phyloP scores from a whole-genome alignment of 2,329 filamentous ascomycete genomes.

The Aspergillus phoenicis region DNA sequence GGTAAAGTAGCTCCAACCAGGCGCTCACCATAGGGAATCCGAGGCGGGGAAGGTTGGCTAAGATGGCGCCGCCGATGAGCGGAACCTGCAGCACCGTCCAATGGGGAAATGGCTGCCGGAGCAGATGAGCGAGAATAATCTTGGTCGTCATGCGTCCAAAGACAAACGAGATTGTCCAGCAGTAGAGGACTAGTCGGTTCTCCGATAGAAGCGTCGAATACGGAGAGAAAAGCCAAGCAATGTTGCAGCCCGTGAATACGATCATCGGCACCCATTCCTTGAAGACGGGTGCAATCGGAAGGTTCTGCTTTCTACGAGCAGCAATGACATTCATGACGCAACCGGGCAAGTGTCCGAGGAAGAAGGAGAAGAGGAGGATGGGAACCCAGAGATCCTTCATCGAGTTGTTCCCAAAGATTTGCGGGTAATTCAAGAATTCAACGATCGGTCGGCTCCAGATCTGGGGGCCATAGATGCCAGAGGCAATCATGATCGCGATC shows the following conservation, averaged over 20 bases:
- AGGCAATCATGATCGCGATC: constrained; percentile 79
- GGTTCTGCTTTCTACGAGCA: constrained; percentile 70
- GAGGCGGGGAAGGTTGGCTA: constrained; percentile 79
- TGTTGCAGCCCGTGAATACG: constrained; percentile 73
- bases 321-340: constrained; percentile 84
- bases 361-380: constrained; percentile 65
- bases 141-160: constrained; percentile 98
- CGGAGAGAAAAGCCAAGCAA: constrained; percentile 86
- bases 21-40: constrained; percentile 70
- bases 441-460: constrained; percentile 81
- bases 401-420: constrained; percentile 69
- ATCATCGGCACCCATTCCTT: constrained; percentile 92
- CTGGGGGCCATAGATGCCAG: constrained; percentile 82
- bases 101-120: constrained; percentile 90
- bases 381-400: constrained; percentile 87
- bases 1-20: constrained; percentile 72
- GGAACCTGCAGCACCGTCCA: constrained; percentile 92
- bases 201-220: constrained; percentile 78
- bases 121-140: constrained; percentile 95
- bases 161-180: constrained; percentile 91
- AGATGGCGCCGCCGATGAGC: constrained; percentile 78
- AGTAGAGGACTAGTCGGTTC: constrained; percentile 90
- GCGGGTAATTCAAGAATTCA: constrained; percentile 65
- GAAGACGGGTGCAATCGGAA: constrained; percentile 80
- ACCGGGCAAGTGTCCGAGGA: constrained; percentile 78